Evolutionary conservation across 495 filamentous ascomycete genomes (phyloP).

Genomic region (Acidiella bohemica): DNA sequence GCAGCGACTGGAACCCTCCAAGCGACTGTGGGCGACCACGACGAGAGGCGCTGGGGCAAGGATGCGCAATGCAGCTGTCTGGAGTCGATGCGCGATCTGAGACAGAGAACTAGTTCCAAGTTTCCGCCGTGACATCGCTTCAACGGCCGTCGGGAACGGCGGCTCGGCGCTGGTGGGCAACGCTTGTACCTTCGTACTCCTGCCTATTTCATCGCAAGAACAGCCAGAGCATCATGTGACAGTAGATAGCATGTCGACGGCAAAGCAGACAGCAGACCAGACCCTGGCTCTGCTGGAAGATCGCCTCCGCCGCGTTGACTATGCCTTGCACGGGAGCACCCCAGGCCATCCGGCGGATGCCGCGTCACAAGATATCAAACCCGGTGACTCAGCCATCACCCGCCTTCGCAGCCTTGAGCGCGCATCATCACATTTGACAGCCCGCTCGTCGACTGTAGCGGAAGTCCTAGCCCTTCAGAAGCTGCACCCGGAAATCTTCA

Average conservation of each 20-base stretch:
- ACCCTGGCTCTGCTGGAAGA: constrained; percentile 66
- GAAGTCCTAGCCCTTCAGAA: constrained; percentile 34
- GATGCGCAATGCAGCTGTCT: background rate
- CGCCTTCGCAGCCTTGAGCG: constrained; percentile 52
- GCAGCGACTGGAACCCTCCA: background rate
- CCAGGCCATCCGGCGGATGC: constrained; percentile 6
- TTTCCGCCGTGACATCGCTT: too few species aligned
- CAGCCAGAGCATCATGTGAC: background rate
- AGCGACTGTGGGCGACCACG: background rate
- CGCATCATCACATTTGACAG: constrained; percentile 24
- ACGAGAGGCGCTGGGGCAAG: background rate
- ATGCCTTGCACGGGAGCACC: constrained; percentile 50
- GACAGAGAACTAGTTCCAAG: too few species aligned
- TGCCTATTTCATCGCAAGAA: background rate
- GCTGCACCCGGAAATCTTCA: constrained; percentile 46
- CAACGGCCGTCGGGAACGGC: too few species aligned
- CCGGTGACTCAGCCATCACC: constrained; percentile 11
- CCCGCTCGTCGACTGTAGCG: constrained; percentile 15
- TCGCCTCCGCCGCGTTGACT: constrained; percentile 62
- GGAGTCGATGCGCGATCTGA: too few species aligned
- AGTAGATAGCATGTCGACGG: constrained; percentile 10
- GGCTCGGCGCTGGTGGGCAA: too few species aligned
- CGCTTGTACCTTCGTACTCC: too few species aligned
- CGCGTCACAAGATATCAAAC: too few species aligned
- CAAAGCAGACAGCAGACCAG: constrained; percentile 30